Evolutionary conservation across 768 basidiomycete species (phyloP).

Genomic region (Collybiopsis confluens): DNA sequence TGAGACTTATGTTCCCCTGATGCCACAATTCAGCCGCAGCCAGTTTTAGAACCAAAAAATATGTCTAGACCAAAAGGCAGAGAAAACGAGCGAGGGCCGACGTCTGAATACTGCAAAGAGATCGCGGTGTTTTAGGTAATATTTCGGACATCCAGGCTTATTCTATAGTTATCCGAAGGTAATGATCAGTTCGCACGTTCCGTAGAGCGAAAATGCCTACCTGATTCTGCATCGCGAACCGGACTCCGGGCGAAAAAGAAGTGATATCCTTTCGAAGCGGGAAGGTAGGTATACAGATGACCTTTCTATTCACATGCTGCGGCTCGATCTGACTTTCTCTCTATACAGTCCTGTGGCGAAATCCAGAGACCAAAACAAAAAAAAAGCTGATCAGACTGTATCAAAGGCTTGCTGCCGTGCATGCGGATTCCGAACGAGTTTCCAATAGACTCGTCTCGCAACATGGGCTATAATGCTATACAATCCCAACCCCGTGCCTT

Average conservation of each 20-base stretch:
- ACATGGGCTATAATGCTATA: no score
- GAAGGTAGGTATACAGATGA: background rate
- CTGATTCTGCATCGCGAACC: background rate
- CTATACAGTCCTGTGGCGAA: no score
- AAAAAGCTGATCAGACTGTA: background rate
- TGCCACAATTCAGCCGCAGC: background rate
- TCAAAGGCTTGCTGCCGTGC: background rate
- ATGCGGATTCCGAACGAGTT: background rate
- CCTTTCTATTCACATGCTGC: background rate
- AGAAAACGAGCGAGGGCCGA: background rate
- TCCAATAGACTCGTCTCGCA: background rate
- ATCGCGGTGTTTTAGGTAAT: background rate
- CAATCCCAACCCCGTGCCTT: no score
- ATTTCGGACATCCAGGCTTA: background rate
- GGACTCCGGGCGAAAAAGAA: background rate
- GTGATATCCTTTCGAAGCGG: background rate
- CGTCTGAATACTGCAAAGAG: background rate
- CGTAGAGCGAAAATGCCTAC: background rate
- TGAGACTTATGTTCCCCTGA: conserved; percentile 1
- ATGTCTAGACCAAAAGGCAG: background rate
- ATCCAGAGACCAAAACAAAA: no score
- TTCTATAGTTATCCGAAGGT: background rate
- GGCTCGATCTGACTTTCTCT: no score
- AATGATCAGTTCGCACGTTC: conserved; percentile 1
- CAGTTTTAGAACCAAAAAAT: background rate